Conservation (phyloP, 257 asterid species). For the Penstemon davidsonii region DNA sequence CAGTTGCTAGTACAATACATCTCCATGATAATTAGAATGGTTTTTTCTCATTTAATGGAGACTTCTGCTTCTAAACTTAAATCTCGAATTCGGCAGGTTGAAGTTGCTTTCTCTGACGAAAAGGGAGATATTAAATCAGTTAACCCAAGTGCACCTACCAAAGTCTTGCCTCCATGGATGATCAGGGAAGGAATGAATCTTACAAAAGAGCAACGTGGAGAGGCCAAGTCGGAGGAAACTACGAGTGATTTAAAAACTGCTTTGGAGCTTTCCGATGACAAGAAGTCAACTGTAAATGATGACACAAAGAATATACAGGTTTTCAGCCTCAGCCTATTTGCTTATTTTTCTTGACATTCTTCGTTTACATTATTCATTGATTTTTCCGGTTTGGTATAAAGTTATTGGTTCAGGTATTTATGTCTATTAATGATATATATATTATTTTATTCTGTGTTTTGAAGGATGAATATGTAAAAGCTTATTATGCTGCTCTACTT, state of each 20-base stretch:
- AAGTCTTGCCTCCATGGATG: slow-evolving; percentile 99
- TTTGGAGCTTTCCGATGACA: slow-evolving; percentile 61
- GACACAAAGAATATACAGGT: slow-evolving; percentile 71
- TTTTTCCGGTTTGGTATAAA: not conserved
- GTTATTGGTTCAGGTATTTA: not conserved
- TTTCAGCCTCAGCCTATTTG: slow-evolving; percentile 9
- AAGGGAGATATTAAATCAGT: slow-evolving; percentile 64
- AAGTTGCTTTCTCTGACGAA: slow-evolving; percentile 86
- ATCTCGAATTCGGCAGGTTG: slow-evolving; percentile 62
- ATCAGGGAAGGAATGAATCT: slow-evolving; percentile 87
- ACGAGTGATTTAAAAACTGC: slow-evolving; percentile 46
- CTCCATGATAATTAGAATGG: slow-evolving; percentile 9
- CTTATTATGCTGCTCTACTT: slow-evolving; percentile 82
- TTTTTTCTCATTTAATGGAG: slow-evolving; percentile 11
- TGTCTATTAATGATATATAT: not conserved
- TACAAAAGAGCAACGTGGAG: slow-evolving; percentile 91
- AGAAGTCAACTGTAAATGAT: slow-evolving; percentile 55
- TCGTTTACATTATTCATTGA: not conserved
- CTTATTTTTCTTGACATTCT: slow-evolving; percentile 14
- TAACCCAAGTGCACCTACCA: slow-evolving; percentile 51
- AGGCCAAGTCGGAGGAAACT: slow-evolving; percentile 52
- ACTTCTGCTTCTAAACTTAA: slow-evolving; percentile 23
- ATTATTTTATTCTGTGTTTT: slow-evolving; percentile 17
- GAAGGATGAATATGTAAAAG: slow-evolving; percentile 82
- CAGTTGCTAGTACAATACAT: slow-evolving; percentile 5